A percentile compares a stretch with the other conserved stretches of the same genome.
Conservation (phyloP, 1,284 basidiomycete species). For the Ustilago shanxiensis region DNA sequence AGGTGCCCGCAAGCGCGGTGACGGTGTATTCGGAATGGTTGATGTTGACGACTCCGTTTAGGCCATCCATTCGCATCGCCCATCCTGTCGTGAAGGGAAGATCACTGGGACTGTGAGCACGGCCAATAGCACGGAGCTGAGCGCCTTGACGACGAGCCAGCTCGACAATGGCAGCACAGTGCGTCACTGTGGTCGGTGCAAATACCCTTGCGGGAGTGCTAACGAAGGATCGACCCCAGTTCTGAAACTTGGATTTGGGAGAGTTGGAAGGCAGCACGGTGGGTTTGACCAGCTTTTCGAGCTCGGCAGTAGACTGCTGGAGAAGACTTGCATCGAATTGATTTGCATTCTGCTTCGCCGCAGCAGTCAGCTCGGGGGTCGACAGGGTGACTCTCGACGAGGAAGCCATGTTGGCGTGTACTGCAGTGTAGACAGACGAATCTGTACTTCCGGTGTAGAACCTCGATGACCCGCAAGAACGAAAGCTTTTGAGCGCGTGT, state of each 20-base stretch:
- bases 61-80: conserved; percentile 65
- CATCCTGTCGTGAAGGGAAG: conserved; percentile 72
- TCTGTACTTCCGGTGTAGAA: neutral
- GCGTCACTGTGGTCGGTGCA: conserved; percentile 79
- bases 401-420: conserved; percentile 29
- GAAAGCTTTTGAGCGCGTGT: neutral
- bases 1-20: conserved; percentile 67
- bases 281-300: conserved; percentile 34
- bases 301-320: conserved; percentile 25
- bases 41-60: conserved; percentile 59
- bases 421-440: neutral
- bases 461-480: neutral
- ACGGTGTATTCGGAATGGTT: conserved; percentile 38
- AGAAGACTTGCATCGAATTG: conserved; percentile 31
- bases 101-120: conserved; percentile 93
- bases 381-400: conserved; percentile 37
- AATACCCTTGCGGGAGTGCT: conserved; percentile 76
- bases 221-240: conserved; percentile 74
- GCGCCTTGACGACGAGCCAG: conserved; percentile 82
- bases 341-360: conserved; percentile 9
- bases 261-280: conserved; percentile 38
- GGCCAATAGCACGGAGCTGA: conserved; percentile 84
- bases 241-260: conserved; percentile 70
- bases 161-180: conserved; percentile 85
- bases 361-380: neutral